Percentiles rank a stretch among this genome's conserved stretches.
These are phyloP conservation scores for Retiboletus fuscus DNA, from an alignment of 1,284 basidiomycete species.

Conservation along the genomic window DNA sequence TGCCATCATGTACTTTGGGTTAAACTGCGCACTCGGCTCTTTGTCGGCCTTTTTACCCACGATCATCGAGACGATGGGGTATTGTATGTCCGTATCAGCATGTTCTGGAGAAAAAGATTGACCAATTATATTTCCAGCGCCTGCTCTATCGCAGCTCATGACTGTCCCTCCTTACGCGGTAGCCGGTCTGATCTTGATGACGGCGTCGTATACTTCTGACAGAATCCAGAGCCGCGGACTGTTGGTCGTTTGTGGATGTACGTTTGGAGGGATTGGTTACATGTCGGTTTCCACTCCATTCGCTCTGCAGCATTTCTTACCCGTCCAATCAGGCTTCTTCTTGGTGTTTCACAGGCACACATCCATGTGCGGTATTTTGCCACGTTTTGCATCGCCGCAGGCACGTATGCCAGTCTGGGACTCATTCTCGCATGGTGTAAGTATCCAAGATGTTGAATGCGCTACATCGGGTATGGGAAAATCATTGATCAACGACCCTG, in stretches of 20 bases:
- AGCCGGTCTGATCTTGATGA: conserved; percentile 74
- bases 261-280: conserved; percentile 73
- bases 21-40: conserved; percentile 83
- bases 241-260: conserved; percentile 62
- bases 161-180: conserved; percentile 87
- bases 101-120: conserved; percentile 1
- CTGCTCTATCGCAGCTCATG: conserved; percentile 71
- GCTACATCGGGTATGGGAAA: too few species aligned
- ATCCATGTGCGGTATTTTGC: conserved; percentile 72
- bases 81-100: conserved; percentile 52
- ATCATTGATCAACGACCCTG: background rate
- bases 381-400: conserved; percentile 75
- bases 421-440: conserved; percentile 79
- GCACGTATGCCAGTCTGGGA: conserved; percentile 76
- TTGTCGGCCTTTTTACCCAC: conserved; percentile 91
- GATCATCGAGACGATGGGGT: conserved; percentile 80
- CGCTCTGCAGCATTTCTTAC: conserved; percentile 4
- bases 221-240: conserved; percentile 76
- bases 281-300: conserved; percentile 37
- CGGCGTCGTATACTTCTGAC: conserved; percentile 78
- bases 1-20: conserved; percentile 80
- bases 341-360: conserved; percentile 49
- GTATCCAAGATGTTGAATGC: conserved; percentile 39
- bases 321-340: conserved; percentile 37
- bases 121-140: conserved; percentile 48